Percentiles rank a stretch among this genome's conserved stretches.
Conservation (phyloP, 257 asterid genomes). For the Nemophila menziesii region DNA sequence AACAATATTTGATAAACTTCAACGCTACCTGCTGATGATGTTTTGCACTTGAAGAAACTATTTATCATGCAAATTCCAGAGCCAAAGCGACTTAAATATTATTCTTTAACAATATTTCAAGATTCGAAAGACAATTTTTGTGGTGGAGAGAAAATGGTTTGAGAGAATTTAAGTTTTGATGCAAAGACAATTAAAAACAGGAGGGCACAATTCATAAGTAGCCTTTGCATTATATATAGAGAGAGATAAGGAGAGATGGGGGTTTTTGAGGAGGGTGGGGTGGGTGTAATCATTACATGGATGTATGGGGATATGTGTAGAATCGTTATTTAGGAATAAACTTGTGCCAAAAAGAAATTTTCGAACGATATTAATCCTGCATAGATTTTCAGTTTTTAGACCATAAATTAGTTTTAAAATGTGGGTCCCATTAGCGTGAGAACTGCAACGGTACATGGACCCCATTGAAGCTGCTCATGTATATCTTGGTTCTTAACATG, state of each 20-base stretch:
- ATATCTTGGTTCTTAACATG: not conserved
- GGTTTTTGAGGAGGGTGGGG: not conserved
- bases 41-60: slow-evolving; percentile 56
- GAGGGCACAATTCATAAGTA: slow-evolving; percentile 5
- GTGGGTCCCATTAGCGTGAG: slow-evolving; percentile 55
- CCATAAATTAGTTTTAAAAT: too few relatives aligned
- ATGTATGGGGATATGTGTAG: slow-evolving; percentile 26
- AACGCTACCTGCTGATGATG: slow-evolving; percentile 47
- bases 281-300: slow-evolving; percentile 15
- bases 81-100: not conserved
- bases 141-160: not conserved
- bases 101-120: not conserved
- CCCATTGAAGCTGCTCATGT: slow-evolving; percentile 6
- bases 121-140: not conserved
- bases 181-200: slow-evolving; percentile 7
- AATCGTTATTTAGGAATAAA: slow-evolving; percentile 20
- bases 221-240: slow-evolving; percentile 16
- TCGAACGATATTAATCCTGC: too few relatives aligned
- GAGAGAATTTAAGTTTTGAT: slow-evolving; percentile 5
- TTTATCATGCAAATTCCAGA: slow-evolving; percentile 27
- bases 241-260: slow-evolving; percentile 5
- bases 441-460: slow-evolving; percentile 12
- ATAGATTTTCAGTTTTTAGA: too few relatives aligned
- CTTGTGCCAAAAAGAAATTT: not conserved
- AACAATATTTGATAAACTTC: not conserved